Conservation (phyloP, 345 rosid species). For the Eucalyptus dawsonii region DNA sequence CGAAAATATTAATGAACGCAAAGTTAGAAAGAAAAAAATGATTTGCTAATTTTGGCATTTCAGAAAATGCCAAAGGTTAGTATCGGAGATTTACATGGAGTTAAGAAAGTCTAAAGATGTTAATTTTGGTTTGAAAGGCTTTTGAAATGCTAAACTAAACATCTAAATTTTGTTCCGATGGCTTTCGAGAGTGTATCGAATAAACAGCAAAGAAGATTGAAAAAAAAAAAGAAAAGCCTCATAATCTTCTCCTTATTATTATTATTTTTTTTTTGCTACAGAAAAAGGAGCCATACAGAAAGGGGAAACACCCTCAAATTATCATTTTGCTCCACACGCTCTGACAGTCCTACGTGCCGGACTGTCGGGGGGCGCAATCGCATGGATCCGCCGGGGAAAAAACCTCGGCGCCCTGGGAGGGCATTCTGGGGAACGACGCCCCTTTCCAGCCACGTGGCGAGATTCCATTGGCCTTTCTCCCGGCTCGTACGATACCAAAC, state of each 20-base stretch:
- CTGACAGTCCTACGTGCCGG: background rate
- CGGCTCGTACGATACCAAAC: background rate
- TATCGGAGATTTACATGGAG: too few species aligned
- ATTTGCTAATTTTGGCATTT: background rate
- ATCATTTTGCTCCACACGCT: background rate
- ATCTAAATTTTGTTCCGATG: too few species aligned
- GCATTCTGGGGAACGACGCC: background rate
- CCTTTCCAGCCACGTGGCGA: background rate
- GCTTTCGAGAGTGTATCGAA: too few species aligned
- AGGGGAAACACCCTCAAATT: background rate
- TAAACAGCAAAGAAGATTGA: too few species aligned
- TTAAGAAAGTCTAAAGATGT: too few species aligned
- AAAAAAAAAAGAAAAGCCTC: background rate
- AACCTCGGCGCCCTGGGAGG: background rate
- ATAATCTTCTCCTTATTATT: background rate
- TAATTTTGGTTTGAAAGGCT: too few species aligned
- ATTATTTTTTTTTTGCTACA: fast-evolving
- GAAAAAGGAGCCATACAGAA: background rate
- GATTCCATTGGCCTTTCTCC: background rate
- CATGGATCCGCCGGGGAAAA: background rate
- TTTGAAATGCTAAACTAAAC: fast-evolving
- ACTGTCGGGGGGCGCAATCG: background rate
- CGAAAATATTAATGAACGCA: fast-evolving
- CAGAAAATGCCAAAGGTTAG: too few species aligned
- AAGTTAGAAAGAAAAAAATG: background rate